Evolutionary conservation across 192 early-diverging fungal species (phyloP).

Genomic region (Coemansia sp.): DNA sequence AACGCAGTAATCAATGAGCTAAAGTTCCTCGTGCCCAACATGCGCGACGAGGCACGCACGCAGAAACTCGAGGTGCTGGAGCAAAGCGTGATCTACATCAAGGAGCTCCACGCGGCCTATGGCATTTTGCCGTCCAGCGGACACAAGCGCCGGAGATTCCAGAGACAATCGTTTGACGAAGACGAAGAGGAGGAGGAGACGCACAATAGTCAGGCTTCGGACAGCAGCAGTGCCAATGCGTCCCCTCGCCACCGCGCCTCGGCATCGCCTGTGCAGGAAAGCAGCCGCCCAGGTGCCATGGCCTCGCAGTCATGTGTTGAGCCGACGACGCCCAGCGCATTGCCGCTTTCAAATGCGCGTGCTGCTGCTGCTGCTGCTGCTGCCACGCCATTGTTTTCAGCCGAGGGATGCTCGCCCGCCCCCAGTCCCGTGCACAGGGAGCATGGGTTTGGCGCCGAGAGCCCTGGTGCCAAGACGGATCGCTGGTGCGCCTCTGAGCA

Average conservation of each 20-base stretch:
- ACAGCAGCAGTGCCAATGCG: too few relatives aligned
- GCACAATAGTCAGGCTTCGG: background rate
- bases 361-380: background rate
- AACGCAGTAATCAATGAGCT: conserved; percentile 79
- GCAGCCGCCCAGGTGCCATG: background rate
- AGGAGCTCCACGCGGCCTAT: conserved; percentile 23
- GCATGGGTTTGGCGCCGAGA: background rate
- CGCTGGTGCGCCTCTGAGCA: background rate
- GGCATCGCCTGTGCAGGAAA: background rate
- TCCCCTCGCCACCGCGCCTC: background rate
- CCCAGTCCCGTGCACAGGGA: background rate
- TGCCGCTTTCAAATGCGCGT: background rate
- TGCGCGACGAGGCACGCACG: conserved; percentile 19
- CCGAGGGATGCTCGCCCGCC: too few relatives aligned
- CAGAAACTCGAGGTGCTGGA: conserved; percentile 47
- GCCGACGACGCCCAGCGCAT: background rate
- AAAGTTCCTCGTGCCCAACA: conserved; percentile 63
- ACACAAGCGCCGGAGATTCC: conserved; percentile 3
- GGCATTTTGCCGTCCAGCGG: too few relatives aligned
- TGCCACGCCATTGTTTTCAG: background rate
- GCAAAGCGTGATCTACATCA: conserved; percentile 28
- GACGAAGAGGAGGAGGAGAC: background rate
- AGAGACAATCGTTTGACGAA: background rate
- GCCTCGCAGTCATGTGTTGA: background rate
- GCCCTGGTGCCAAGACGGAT: background rate